Conservation (phyloP, 441 rosid genomes). For the Bruguiera hainesii region DNA sequence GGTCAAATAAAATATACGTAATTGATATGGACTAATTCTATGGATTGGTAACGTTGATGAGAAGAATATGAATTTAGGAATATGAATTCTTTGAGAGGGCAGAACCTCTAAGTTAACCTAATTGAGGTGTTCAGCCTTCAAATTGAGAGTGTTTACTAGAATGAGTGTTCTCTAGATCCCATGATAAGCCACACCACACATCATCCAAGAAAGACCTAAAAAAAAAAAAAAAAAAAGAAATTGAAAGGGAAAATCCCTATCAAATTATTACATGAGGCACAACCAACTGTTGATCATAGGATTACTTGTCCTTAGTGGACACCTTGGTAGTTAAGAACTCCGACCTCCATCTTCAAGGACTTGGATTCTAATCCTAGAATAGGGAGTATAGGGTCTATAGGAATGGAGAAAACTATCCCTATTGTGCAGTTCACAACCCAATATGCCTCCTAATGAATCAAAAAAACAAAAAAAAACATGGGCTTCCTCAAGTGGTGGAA, state of each 20-base stretch:
- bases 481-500: not conserved
- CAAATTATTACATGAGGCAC: not conserved
- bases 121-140: not conserved
- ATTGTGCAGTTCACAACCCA: no score
- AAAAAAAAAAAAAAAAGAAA: not conserved
- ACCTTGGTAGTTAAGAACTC: no score
- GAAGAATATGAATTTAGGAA: not conserved
- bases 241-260: not conserved
- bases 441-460: no score
- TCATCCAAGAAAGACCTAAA: no score
- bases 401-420: no score
- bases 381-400: no score
- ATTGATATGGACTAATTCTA: not conserved
- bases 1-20: not conserved
- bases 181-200: not conserved
- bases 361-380: no score
- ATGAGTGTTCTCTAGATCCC: not conserved
- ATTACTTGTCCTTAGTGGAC: not conserved
- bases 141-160: not conserved
- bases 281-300: not conserved
- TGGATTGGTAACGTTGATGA: not conserved
- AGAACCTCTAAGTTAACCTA: not conserved
- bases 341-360: no score
- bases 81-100: not conserved
- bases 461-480: not conserved